Percentiles rank a stretch among this genome's conserved stretches.
phyloP scores from a whole-genome alignment of 2,329 filamentous ascomycete genomes.

The Huntiella savannae region DNA sequence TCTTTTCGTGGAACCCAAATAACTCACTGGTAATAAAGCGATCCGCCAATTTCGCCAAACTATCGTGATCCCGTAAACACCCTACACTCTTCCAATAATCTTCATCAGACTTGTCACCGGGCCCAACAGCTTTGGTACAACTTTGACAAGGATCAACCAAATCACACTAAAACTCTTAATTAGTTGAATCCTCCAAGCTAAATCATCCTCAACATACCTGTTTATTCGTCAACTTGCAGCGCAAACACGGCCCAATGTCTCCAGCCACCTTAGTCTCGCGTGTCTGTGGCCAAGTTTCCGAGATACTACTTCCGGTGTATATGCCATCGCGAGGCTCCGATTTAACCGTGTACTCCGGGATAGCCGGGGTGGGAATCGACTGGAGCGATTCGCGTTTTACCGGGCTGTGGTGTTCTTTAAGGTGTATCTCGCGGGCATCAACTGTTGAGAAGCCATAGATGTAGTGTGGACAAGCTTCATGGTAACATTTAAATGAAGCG shows the following conservation, averaged over 20 bases:
- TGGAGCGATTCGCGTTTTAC: too few relatives aligned
- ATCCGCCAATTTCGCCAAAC: constrained; percentile 3
- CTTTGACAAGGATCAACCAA: constrained; percentile 4
- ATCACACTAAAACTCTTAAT: constrained; percentile 4
- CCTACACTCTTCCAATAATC: constrained; percentile 9
- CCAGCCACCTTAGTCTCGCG: not conserved
- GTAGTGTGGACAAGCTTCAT: constrained; percentile 36
- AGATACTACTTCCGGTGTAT: constrained; percentile 20
- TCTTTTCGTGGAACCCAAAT: not conserved
- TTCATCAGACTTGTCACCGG: not conserved
- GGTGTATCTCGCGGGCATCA: constrained; percentile 32
- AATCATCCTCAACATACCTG: constrained; percentile 3
- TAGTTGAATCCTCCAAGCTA: not conserved
- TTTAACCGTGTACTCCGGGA: constrained; percentile 15
- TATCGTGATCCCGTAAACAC: constrained; percentile 6
- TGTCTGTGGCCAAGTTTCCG: not conserved
- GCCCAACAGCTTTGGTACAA: constrained; percentile 1
- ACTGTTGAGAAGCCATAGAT: constrained; percentile 35
- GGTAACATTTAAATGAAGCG: constrained; percentile 29
- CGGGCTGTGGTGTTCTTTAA: constrained; percentile 23
- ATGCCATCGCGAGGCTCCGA: constrained; percentile 26
- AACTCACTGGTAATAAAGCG: constrained; percentile 7
- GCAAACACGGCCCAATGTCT: constrained; percentile 8
- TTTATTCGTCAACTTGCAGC: constrained; percentile 9
- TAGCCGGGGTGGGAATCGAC: too few relatives aligned